Conservation (phyloP, 2,329 filamentous ascomycete genomes). For the Leptographium wingfieldii region DNA sequence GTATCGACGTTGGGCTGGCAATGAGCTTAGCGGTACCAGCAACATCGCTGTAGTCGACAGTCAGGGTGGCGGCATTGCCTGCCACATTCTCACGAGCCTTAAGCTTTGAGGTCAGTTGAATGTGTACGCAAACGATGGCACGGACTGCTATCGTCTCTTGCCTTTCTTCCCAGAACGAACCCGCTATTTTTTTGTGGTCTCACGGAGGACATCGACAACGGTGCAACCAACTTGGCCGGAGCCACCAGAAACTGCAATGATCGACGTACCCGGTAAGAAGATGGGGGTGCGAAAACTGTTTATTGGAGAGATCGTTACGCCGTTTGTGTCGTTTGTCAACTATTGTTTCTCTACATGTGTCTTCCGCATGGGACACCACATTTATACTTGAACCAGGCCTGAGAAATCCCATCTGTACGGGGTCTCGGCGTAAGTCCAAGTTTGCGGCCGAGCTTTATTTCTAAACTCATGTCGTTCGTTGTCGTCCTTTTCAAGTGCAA, state of each 20-base stretch:
- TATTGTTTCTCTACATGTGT: too few relatives aligned
- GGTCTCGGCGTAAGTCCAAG: too few relatives aligned
- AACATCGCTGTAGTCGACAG: background rate
- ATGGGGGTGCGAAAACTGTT: too few relatives aligned
- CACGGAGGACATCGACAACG: constrained; percentile 28
- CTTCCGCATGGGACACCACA: too few relatives aligned
- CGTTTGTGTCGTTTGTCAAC: too few relatives aligned
- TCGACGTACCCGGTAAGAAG: background rate
- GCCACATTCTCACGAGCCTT: background rate
- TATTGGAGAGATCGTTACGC: too few relatives aligned
- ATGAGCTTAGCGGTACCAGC: background rate
- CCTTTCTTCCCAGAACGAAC: constrained; percentile 20
- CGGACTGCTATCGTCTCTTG: too few relatives aligned
- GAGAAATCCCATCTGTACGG: too few relatives aligned
- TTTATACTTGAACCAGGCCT: too few relatives aligned
- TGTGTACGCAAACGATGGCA: background rate
- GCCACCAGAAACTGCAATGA: constrained; percentile 9
- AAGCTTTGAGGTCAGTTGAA: background rate
- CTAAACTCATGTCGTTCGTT: too few relatives aligned
- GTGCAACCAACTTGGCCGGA: constrained; percentile 7
- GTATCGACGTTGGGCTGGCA: background rate
- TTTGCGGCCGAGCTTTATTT: too few relatives aligned
- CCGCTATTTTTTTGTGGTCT: constrained; percentile 21
- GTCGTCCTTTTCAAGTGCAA: too few relatives aligned
- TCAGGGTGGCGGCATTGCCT: background rate